Evolutionary conservation across 225 moss, liverwort and hornwort genomes (phyloP).

Genomic region (Physcomitrellopsis africana): DNA sequence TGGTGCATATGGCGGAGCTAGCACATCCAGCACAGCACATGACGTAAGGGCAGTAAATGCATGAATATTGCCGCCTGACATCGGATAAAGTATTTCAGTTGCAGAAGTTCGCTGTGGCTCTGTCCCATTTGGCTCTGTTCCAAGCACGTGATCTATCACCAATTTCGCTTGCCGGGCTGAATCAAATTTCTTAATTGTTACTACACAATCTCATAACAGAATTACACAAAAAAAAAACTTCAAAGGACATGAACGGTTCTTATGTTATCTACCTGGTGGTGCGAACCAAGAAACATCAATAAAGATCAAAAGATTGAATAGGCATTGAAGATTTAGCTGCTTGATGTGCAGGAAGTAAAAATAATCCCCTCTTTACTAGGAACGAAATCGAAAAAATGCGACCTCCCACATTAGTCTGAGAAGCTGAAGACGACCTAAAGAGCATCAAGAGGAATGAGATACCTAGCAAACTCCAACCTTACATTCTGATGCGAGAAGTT

Average conservation of each 20-base stretch:
- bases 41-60: slow-evolving; percentile 90
- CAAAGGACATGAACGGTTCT: slow-evolving; percentile 1
- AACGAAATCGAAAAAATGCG: slow-evolving; percentile 17
- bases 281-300: slow-evolving; percentile 11
- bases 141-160: slow-evolving; percentile 71
- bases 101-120: slow-evolving; percentile 57
- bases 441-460: not conserved
- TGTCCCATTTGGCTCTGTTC: slow-evolving; percentile 38
- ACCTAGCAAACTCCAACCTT: slow-evolving; percentile 1
- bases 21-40: slow-evolving; percentile 93
- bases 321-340: not conserved
- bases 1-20: slow-evolving; percentile 86
- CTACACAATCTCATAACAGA: not conserved
- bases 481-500: not conserved
- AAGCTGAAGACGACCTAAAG: not conserved
- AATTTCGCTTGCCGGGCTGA: slow-evolving; percentile 79
- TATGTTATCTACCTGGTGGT: slow-evolving; percentile 8
- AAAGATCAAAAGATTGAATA: not conserved
- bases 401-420: not conserved
- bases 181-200: slow-evolving; percentile 23
- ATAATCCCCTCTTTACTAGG: not conserved
- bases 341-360: not conserved
- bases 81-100: slow-evolving; percentile 83
- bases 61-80: slow-evolving; percentile 96
- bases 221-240: not conserved